These are phyloP conservation scores for Cyberlindnera japonica DNA, from an alignment of 805 yeast species.

Conservation along the genomic window DNA sequence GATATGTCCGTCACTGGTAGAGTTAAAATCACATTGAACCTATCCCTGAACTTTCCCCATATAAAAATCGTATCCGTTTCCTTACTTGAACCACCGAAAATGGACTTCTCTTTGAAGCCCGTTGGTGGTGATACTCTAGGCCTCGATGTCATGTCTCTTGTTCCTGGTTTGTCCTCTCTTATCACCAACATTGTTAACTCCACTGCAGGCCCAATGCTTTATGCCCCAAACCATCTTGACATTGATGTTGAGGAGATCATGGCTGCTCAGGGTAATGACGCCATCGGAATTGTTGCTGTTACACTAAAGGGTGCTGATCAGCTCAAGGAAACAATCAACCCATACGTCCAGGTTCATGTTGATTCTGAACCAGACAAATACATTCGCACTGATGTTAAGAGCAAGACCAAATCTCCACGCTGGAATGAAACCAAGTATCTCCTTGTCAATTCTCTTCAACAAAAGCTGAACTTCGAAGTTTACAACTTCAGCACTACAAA, in stretches of 20 bases:
- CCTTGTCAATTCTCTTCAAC: slow-evolving; percentile 53
- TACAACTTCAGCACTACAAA: slow-evolving; percentile 49
- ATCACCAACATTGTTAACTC: slow-evolving; percentile 68
- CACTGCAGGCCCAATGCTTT: slow-evolving; percentile 70
- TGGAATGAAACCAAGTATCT: slow-evolving; percentile 66
- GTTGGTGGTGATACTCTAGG: slow-evolving; percentile 90
- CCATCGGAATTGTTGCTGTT: slow-evolving; percentile 66
- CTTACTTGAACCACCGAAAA: slow-evolving; percentile 72
- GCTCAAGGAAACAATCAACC: slow-evolving; percentile 51
- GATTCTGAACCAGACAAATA: slow-evolving; percentile 42
- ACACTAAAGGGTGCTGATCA: slow-evolving; percentile 52
- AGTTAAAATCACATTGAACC: slow-evolving; percentile 58
- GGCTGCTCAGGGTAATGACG: slow-evolving; percentile 60
- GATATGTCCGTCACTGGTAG: slow-evolving; percentile 74
- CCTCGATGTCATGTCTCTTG: slow-evolving; percentile 75
- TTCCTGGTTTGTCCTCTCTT: slow-evolving; percentile 74
- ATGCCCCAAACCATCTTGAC: slow-evolving; percentile 79
- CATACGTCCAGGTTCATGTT: slow-evolving; percentile 48
- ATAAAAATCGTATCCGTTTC: slow-evolving; percentile 67
- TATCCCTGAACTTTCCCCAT: slow-evolving; percentile 72
- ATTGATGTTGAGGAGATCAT: slow-evolving; percentile 69
- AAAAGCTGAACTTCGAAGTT: slow-evolving; percentile 52
- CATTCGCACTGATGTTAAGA: slow-evolving; percentile 53
- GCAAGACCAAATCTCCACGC: slow-evolving; percentile 51
- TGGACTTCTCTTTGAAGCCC: slow-evolving; percentile 79